Evolutionary conservation across 1,139 yeast species (phyloP), one percentile per base, ranked within the genome.

Genomic region (Protomyces pachydermus): DNA sequence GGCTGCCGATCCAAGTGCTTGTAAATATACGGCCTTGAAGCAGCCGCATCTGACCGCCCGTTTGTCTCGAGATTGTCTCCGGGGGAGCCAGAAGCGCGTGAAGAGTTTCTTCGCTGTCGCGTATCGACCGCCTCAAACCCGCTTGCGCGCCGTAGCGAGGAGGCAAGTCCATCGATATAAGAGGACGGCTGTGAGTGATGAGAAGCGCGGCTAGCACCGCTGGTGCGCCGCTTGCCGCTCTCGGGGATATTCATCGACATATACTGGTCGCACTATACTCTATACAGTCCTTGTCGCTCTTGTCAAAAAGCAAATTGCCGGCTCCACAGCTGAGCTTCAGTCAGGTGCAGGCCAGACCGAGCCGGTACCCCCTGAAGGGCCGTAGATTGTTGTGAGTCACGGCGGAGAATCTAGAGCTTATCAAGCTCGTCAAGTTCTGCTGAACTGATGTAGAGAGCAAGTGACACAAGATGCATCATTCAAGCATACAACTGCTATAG

Each of bases 161-260:
- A 55, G 6, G 62, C 62, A 25, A 58, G 54, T 6, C 62, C 56
- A 32, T 58, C 62, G 16, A 58, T 50, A 20, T 46, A 58, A 18
- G 62, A 58, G 12, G 48, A 20, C 1, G 48, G 18, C 14, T 42
- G 20, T 5, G 48, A 42, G 12, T 12, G 23, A 42, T 42, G 18
- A 10, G 48, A 42, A 12, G 25, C 48, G 12, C 23, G 48, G 25
- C 48, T 42, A 10, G 48, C 25, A 20, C 48, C 48, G 25, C 48
- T 42, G 2, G 48, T 18, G 23, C 48, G 25, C 48, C 48, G 48
- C 25, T 18, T n/a, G 23, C 25, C 23, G 20, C 48, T 18, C 12
- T 42, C 25, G 5, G 48, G 48, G 16, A 42, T 42, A 12, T 42
- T 42, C 48, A 42, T 42, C 25, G 5, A 20, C 9, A 42, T 28